Base-by-base conservation (phyloP, 1,284 basidiomycete species). In the Leccinum subfulvum region DNA sequence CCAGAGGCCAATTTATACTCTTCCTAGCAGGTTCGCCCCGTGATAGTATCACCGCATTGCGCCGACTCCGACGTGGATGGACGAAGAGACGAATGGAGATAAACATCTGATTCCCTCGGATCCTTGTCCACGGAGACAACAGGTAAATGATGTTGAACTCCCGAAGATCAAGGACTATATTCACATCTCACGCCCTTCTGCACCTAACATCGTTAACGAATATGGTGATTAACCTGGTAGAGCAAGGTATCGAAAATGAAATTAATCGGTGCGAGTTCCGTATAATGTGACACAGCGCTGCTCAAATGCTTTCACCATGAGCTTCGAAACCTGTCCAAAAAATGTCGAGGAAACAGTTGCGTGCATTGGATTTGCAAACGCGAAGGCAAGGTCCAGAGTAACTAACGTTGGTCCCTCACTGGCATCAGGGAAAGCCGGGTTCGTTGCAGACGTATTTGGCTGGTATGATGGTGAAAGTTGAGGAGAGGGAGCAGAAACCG, bases 281-380 rank as follows among this genome's bases (percentile, higher is more conserved):
- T 92, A 94, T 6, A 95, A 80, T 60, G 83, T 79, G 58, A 82
- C 57, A 74, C 93, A 96, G 37, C 95, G 82, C 68, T 89, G 80
- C 76, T 97, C 93, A 71, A 99, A 99, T 4, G 95, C 95, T 64
- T 90, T 81, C 26, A 98, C 90, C 94, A 97, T 98, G 77, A 91
- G 83, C 65, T 86, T 86, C 8, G 92, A 93, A 9, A 97, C 90
- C 72, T 91, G 87, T 23, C 90, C 90, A 71, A 98, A 94, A 70
- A 97, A 94, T 11, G 88, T 81, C 26, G 89, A 83, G 4, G 92
- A 92, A 18, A 95, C 84, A 1, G 88, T 84, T 1, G 92, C 91
- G 73, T 98, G 90, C 41, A 97, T 69, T 0, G 95, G 95, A 73
- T 90, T 96, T 52, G 90, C 83, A 72, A 98, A 98, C 26, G 90